Percentiles rank a stretch among this genome's conserved stretches.
Evolutionary conservation across 306 rosid species (phyloP).

Genomic region (Mimosa bimucronata): DNA sequence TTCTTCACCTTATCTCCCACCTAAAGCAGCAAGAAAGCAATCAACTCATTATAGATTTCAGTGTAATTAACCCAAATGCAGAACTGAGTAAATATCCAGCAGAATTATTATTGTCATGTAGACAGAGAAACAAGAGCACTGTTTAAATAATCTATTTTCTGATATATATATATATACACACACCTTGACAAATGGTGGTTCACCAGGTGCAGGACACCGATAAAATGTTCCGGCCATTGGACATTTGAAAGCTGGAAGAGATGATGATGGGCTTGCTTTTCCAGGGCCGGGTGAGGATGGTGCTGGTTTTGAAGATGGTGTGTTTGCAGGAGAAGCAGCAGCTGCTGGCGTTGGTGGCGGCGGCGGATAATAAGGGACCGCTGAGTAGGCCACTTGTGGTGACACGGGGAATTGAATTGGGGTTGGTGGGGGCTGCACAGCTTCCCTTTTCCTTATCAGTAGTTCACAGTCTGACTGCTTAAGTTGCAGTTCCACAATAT

Average conservation of each 20-base stretch:
- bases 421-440: slow-evolving; percentile 65
- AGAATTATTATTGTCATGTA: slow-evolving; percentile 19
- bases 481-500: slow-evolving; percentile 79
- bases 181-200: slow-evolving; percentile 91
- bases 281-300: slow-evolving; percentile 65
- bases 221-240: slow-evolving; percentile 99
- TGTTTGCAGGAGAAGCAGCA: slow-evolving; percentile 49
- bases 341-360: slow-evolving; percentile 46
- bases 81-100: slow-evolving; percentile 1
- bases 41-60: neutral
- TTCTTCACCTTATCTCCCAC: slow-evolving; percentile 93
- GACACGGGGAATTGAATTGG: slow-evolving; percentile 32
- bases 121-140: slow-evolving; percentile 10
- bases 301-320: slow-evolving; percentile 48
- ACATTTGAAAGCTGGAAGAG: slow-evolving; percentile 74
- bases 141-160: neutral
- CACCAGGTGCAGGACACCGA: slow-evolving; percentile 77
- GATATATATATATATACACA: too few species aligned
- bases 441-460: slow-evolving; percentile 78
- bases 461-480: slow-evolving; percentile 86
- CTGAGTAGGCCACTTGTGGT: slow-evolving; percentile 48
- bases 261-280: slow-evolving; percentile 55
- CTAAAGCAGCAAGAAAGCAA: slow-evolving; percentile 51
- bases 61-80: slow-evolving; percentile 6
- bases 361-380: slow-evolving; percentile 40